phyloP scores from a whole-genome alignment of 2,329 filamentous ascomycete species.

The Thielaviopsis ethacetica region DNA sequence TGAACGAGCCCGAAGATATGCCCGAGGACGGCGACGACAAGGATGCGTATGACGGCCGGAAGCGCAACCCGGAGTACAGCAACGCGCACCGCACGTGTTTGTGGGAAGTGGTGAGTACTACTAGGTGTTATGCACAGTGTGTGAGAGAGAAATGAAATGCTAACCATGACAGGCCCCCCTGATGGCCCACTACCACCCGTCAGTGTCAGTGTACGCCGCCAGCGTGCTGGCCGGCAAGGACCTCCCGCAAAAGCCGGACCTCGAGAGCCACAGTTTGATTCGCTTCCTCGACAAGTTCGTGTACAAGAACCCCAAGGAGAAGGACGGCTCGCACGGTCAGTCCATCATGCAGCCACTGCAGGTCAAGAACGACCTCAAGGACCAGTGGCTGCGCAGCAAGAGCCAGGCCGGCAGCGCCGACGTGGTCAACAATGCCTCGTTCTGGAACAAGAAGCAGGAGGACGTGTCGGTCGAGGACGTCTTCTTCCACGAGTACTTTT shows the following conservation, averaged over 20 bases:
- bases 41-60: conserved; percentile 62
- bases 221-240: conserved; percentile 52
- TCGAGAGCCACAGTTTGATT: conserved; percentile 78
- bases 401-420: conserved; percentile 21
- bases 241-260: conserved; percentile 74
- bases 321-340: conserved; percentile 49
- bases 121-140: neutral
- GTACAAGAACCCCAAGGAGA: conserved; percentile 81
- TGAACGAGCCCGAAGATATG: conserved; percentile 61
- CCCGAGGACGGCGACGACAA: conserved; percentile 47
- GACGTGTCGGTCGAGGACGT: conserved; percentile 83
- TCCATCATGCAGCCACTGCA: conserved; percentile 93
- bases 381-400: conserved; percentile 39
- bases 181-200: conserved; percentile 76
- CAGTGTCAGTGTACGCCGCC: conserved; percentile 68
- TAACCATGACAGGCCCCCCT: conserved; percentile 38
- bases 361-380: conserved; percentile 34
- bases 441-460: conserved; percentile 82
- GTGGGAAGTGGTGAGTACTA: conserved; percentile 62
- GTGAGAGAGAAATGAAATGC: neutral
- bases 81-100: conserved; percentile 86
- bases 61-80: conserved; percentile 79
- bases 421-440: conserved; percentile 66
- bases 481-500: conserved; percentile 98
- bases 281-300: conserved; percentile 97